Conservation (phyloP, 306 rosid species). For the Lagenaria siceraria region DNA sequence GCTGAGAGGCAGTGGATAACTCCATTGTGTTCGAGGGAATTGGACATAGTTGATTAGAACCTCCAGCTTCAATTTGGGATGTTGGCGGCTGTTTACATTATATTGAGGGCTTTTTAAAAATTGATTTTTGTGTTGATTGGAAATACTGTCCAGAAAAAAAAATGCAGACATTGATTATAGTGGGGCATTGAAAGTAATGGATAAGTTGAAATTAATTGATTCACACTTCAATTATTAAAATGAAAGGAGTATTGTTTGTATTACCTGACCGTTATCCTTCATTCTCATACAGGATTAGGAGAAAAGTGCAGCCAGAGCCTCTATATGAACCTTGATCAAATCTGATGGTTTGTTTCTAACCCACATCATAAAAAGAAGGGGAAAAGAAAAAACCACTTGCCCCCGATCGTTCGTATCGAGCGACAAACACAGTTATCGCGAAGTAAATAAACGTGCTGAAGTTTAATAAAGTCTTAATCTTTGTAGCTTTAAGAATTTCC, state of each 20-base stretch:
- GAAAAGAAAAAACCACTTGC: neutral
- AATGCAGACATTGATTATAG: neutral
- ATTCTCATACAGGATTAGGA: conserved; percentile 57
- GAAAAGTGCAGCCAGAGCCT: conserved; percentile 74
- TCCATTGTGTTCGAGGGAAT: neutral
- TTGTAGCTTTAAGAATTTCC: neutral
- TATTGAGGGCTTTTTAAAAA: neutral
- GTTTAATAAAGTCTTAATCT: neutral
- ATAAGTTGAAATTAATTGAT: neutral
- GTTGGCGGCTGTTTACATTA: neutral
- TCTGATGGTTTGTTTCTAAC: neutral
- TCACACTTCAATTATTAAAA: neutral
- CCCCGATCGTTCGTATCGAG: neutral
- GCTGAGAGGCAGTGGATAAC: neutral
- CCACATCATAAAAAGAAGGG: neutral
- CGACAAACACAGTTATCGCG: neutral
- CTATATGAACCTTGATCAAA: conserved; percentile 35
- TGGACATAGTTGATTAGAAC: neutral
- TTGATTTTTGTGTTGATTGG: neutral
- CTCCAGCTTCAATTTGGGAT: neutral
- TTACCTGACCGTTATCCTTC: neutral
- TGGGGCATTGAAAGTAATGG: neutral
- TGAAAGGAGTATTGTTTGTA: neutral
- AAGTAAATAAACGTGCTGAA: neutral
- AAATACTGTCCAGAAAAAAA: neutral